Evolutionary conservation across 164 flowering plant genomes (phyloP), one percentile per base, ranked within the genome.

Genomic region (Vitis rupestris): DNA sequence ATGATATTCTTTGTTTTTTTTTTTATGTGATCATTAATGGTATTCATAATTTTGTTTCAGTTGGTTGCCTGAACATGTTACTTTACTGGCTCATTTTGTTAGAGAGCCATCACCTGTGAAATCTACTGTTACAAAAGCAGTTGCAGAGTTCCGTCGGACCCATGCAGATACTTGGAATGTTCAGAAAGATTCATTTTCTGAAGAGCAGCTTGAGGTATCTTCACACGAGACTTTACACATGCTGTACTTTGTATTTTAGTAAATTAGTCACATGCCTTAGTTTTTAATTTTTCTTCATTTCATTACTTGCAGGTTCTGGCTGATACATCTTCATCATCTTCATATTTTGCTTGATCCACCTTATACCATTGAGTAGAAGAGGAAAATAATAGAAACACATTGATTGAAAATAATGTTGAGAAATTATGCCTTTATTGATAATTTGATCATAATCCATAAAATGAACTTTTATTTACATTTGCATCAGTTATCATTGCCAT

Each of bases 101-200:
- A 85, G 89, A 51, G 99, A 91, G 78, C 90, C 93, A 67, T 87
- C 97, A n/a, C 98, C 98, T 9, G 82, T 95, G 74, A 91, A 83
- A 84, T 88, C 97, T 6, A 91, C 98, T 8, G 97, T 93, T 23
- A 95, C 91, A 56, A 95, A 95, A 78, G 96, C 99, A 47, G 87
- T 93, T 67, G 96, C 97, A 3, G 98, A 93, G 77, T 95, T 95
- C 75, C 87, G 98, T 1, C 82, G 97, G 49, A 95, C 99, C n/a
- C 98, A 93, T 83, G 99, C 99, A 11, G 99, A 95, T 72, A 95
- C 96, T 27, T 95, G 99, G 98, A 95, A 78, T 71, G 37, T 91
- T 50, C 99, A 95, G 67, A 93, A 91, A 77, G 92, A 90, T 72
- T 82, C 74, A 56, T 95, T 95, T 65, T 88, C 86, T 8, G 94